These are phyloP conservation scores for Talaromyces pinophilus DNA, from an alignment of 2,329 filamentous ascomycete species.

Conservation along the genomic window DNA sequence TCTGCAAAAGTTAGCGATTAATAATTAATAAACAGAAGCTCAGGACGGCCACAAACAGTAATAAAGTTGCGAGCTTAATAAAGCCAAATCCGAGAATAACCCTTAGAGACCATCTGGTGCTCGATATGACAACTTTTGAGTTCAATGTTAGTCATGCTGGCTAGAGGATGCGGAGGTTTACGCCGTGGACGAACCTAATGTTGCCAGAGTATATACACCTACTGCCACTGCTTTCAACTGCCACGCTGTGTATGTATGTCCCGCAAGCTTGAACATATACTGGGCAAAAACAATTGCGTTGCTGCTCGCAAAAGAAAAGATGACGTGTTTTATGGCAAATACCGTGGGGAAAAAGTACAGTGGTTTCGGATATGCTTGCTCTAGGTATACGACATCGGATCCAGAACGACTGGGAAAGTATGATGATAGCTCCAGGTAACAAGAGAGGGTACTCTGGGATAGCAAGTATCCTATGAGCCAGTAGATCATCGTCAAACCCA, in stretches of 20 bases:
- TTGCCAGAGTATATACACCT: slow-evolving; percentile 34
- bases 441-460: slow-evolving; percentile 55
- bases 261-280: slow-evolving; percentile 30
- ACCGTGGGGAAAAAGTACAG: slow-evolving; percentile 64
- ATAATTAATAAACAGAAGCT: slow-evolving; percentile 5
- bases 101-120: slow-evolving; percentile 60
- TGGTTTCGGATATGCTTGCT: slow-evolving; percentile 66
- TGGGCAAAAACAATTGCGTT: slow-evolving; percentile 55
- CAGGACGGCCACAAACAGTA: slow-evolving; percentile 50
- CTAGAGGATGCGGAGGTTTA: slow-evolving; percentile 30
- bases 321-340: slow-evolving; percentile 64
- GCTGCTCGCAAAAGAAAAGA: slow-evolving; percentile 66
- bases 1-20: slow-evolving; percentile 27
- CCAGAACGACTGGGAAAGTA: slow-evolving; percentile 69
- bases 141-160: background rate
- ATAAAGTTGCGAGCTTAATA: slow-evolving; percentile 62
- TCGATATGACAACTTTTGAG: slow-evolving; percentile 48
- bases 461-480: slow-evolving; percentile 66
- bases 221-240: slow-evolving; percentile 23
- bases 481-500: slow-evolving; percentile 64
- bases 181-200: slow-evolving; percentile 49
- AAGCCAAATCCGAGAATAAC: slow-evolving; percentile 59
- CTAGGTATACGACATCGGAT: slow-evolving; percentile 67
- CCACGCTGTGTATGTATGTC: slow-evolving; percentile 29
- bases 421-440: slow-evolving; percentile 65